These are phyloP conservation scores for Alternaria arborescens DNA, from an alignment of 2,329 filamentous ascomycete species.

Conservation along the genomic window DNA sequence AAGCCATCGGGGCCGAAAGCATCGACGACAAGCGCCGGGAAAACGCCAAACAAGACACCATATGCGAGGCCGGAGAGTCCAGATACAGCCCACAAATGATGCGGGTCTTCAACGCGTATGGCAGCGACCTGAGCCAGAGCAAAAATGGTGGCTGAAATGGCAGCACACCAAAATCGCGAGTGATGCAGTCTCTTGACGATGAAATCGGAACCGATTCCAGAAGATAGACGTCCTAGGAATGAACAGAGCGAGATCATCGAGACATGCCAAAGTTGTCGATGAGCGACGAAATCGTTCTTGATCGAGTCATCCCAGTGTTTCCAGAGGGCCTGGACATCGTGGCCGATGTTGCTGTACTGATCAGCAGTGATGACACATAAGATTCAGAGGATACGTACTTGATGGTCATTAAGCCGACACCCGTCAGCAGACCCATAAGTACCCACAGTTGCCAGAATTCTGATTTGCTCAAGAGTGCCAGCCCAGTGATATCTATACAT, in stretches of 20 bases:
- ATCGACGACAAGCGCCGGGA: constrained; percentile 85
- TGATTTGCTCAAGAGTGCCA: constrained; percentile 72
- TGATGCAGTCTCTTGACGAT: constrained; percentile 82
- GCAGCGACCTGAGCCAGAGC: constrained; percentile 80
- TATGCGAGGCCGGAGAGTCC: constrained; percentile 87
- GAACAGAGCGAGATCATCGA: constrained; percentile 91
- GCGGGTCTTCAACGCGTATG: constrained; percentile 77
- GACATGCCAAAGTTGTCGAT: constrained; percentile 88
- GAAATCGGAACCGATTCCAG: constrained; percentile 84
- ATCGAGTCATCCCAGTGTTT: constrained; percentile 80
- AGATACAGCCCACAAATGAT: constrained; percentile 79
- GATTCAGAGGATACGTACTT: constrained; percentile 71
- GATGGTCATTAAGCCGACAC: constrained; percentile 97
- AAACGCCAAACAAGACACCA: constrained; percentile 92
- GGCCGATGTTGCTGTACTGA: constrained; percentile 83
- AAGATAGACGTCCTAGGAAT: constrained; percentile 78
- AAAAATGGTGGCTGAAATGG: constrained; percentile 80
- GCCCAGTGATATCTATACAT: constrained; percentile 89
- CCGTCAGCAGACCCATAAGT: constrained; percentile 89
- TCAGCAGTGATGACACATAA: constrained; percentile 36
- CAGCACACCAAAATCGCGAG: constrained; percentile 90
- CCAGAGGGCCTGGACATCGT: constrained; percentile 89
- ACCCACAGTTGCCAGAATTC: constrained; percentile 93
- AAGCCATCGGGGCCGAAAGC: constrained; percentile 89
- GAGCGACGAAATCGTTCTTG: constrained; percentile 76